phyloP scores from a whole-genome alignment of 257 asterid species.

The Plantago major region DNA sequence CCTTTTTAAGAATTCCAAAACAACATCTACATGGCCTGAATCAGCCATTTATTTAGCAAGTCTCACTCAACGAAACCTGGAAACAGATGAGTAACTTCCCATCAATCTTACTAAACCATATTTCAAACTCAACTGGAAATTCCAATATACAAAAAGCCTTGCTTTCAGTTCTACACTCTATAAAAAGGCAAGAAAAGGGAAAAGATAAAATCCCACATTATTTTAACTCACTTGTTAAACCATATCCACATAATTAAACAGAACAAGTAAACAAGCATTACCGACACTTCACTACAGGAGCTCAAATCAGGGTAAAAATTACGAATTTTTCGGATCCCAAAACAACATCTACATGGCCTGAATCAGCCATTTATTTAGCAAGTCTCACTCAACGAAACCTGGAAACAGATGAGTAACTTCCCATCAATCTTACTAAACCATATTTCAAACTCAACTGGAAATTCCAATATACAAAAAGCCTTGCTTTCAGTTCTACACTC shows the following conservation, averaged over 20 bases:
- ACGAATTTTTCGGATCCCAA: constrained; percentile 40
- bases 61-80: constrained; percentile 45
- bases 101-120: too few relatives aligned
- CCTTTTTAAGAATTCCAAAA: constrained; percentile 66
- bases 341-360: constrained; percentile 64
- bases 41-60: constrained; percentile 58
- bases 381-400: constrained; percentile 40
- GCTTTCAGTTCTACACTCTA: neutral
- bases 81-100: neutral
- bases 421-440: too few relatives aligned
- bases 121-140: too few relatives aligned
- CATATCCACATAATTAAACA: neutral
- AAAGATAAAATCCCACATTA: neutral
- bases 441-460: too few relatives aligned
- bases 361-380: constrained; percentile 60
- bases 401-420: constrained; percentile 15
- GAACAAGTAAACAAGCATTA: neutral
- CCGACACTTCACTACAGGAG: too few relatives aligned
- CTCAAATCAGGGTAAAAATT: too few relatives aligned
- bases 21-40: constrained; percentile 62
- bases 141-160: neutral
- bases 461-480: neutral
- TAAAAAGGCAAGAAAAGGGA: too few relatives aligned
- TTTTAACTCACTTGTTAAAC: neutral
- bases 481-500: neutral